Evolutionary conservation across 2,329 filamentous ascomycete species (phyloP), one percentile per base, ranked within the genome.

Genomic region (Dendryphion nanum): DNA sequence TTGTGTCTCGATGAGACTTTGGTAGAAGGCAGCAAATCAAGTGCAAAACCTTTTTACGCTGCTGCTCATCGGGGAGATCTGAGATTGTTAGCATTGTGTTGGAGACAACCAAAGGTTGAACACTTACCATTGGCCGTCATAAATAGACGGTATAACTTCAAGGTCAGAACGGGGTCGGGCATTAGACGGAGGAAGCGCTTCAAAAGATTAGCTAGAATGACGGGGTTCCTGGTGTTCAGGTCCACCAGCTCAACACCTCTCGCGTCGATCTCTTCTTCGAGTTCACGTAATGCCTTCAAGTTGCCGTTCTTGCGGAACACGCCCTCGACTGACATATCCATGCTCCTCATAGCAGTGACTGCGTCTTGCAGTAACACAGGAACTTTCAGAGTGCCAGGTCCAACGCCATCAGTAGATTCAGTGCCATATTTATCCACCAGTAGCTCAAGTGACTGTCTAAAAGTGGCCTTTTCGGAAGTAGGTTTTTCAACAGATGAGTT

Each of bases 241-340:
- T 94, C 89, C 39, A 95, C 83, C 38, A 84, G 81, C 49, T 94
- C 89, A 43, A 86, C 87, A 29, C 89, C 91, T 37, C 89, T 85
- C 30, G 81, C 81, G 64, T 98, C 93, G 48, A 98, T 89, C 53
- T 83, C 76, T 39, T 94, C 88, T 26, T 89, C 84, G 5, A 94
- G 75, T 45, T 95, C 90, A 52, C 86, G 88, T 30, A 96, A 76
- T 51, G 90, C 87, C 66, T 93, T 91, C 71, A 98, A 96, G 66
- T 97, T 98, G 54, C 93, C 93, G 57, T 97, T 98, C 77, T 98
- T 98, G 53, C 93, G 83, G 79, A 98, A 98, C 16, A 98, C 90
- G 55, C 93, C 93, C 67, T 98, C 93, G 1, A 98, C 89, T 2
- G 91, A 97, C 72, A 98, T 89, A 65, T 98, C 93, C 89, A 98